These are phyloP conservation scores for Fusarium agapanthi DNA, from an alignment of 2,329 filamentous ascomycete species.

Conservation along the genomic window DNA sequence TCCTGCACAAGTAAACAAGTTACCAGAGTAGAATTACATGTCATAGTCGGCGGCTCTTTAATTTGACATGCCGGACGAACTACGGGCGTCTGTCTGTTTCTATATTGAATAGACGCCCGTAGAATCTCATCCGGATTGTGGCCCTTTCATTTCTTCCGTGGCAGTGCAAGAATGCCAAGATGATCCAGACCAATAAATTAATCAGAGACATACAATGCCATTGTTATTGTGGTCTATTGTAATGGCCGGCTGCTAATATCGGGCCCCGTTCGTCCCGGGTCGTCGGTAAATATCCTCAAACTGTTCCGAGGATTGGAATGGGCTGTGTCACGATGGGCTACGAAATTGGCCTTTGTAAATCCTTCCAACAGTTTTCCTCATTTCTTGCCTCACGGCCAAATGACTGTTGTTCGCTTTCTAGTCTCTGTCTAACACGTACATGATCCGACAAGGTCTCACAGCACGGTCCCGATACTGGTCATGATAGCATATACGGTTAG, in stretches of 20 bases:
- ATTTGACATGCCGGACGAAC: background rate
- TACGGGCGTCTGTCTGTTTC: constrained; percentile 6
- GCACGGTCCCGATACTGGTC: background rate
- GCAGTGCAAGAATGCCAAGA: constrained; percentile 17
- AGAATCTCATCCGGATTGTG: background rate
- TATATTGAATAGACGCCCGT: constrained; percentile 6
- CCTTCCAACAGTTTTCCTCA: background rate
- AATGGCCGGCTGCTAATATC: background rate
- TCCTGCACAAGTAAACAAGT: background rate
- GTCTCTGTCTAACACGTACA: background rate
- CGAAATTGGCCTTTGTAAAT: background rate
- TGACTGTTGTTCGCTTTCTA: background rate
- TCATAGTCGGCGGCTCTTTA: constrained; percentile 12
- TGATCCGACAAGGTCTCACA: background rate
- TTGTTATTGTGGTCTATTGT: background rate
- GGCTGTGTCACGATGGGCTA: constrained; percentile 8
- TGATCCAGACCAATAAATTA: background rate
- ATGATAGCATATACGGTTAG: background rate
- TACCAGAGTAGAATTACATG: constrained; percentile 15
- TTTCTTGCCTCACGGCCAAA: background rate
- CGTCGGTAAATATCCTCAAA: background rate
- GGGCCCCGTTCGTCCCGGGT: constrained; percentile 3
- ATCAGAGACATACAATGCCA: constrained; percentile 14
- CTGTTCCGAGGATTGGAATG: background rate
- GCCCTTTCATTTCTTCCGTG: background rate